Evolutionary conservation across 2,329 filamentous ascomycete genomes (phyloP), one percentile per base, ranked within the genome.

Genomic region (Lecanosticta acicola): DNA sequence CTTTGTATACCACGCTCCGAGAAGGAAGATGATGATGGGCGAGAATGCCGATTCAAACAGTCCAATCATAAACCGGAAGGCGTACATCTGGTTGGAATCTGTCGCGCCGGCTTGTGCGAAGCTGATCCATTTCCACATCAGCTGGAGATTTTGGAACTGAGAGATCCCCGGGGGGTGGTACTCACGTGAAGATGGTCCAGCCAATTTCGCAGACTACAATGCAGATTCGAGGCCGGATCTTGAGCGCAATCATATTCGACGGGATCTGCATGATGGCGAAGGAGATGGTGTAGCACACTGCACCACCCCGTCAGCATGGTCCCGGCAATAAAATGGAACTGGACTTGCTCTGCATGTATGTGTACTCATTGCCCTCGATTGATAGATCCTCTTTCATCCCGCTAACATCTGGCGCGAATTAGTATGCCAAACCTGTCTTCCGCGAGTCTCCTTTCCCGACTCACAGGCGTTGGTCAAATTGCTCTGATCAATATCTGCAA

Each of bases 371-470:
- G 2, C 66, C 66, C 66, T 50, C 18, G 21, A 50, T 44, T 19
- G 56, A 46, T 32, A 70, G 50, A 39, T 70, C 67, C 50, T 69
- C 67, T 46, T 63, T 63, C 68, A 70, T 70, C 2, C 68, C 68
- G 36, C 63, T 58, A 9, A 71, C 64, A 35, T 48, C 45, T 47
- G 33, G 4, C 17, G 7, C 8, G 17, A 3, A 33, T 42, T 26
- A 47, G 39, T 33, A 24, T 8, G 10, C n/a, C n/a, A n/a, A n/a
- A 11, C 17, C 3, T 39, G 3, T n/a, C 5, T 3, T 17, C 33
- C 33, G 16, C 33, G n/a, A 35, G 7, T 8, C 8, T 7, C 33
- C 33, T 17, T n/a, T 35, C 33, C 5, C 8, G 33, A 35, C 45
- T 32, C n/a, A 47, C 45, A 48, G 20, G 46, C 46, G 39, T 48